These are phyloP conservation scores for Cucurbita pepo DNA, from an alignment of 306 rosid genomes.

Conservation along the genomic window DNA sequence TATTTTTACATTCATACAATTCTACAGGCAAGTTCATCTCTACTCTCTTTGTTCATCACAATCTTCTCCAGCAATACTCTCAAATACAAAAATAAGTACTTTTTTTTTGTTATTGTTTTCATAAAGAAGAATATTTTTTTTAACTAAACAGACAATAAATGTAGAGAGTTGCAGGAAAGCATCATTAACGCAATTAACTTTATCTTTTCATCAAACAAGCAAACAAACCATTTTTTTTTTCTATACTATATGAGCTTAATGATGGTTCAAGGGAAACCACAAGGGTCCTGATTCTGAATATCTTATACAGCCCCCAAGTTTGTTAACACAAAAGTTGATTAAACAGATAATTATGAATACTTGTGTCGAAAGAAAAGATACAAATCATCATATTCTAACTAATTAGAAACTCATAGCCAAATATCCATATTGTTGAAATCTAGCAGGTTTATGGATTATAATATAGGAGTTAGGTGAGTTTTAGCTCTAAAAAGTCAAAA, in stretches of 20 bases:
- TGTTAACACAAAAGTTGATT: too few relatives aligned
- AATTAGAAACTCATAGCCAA: constrained; percentile 6
- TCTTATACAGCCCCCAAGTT: neutral
- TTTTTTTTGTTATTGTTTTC: neutral
- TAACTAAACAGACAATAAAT: constrained; percentile 8
- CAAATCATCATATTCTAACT: constrained; percentile 3
- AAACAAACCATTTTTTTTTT: constrained; percentile 14
- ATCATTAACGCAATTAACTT: constrained; percentile 5
- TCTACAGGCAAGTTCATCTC: constrained; percentile 51
- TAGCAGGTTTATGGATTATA: constrained; percentile 17
- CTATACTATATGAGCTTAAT: constrained; percentile 12
- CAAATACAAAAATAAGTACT: neutral
- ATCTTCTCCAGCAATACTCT: neutral
- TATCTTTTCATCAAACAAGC: neutral
- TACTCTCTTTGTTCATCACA: neutral
- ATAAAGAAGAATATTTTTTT: neutral
- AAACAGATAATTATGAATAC: constrained; percentile 13
- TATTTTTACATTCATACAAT: constrained; percentile 51
- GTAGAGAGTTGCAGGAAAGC: neutral
- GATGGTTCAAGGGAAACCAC: constrained; percentile 18
- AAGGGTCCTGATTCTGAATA: constrained; percentile 13
- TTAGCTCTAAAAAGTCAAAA: neutral
- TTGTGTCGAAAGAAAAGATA: constrained; percentile 32
- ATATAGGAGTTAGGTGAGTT: constrained; percentile 17
- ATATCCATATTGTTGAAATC: constrained; percentile 5